Conservation (phyloP, 495 filamentous ascomycete species). For the Xylona heveae region DNA sequence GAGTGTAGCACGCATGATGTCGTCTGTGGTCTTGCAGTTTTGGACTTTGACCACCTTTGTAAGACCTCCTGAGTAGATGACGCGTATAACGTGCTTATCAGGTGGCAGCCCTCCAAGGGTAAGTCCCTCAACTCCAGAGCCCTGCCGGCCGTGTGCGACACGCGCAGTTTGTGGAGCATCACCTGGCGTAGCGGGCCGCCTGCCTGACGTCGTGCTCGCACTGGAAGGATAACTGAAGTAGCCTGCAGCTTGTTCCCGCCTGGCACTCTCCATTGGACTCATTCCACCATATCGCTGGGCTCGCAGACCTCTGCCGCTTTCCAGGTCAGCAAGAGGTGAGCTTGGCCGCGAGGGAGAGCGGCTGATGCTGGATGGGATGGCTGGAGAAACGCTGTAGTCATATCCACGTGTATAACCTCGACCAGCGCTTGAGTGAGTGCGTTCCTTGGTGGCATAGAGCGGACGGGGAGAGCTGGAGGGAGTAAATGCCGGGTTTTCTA, state of each 20-base stretch:
- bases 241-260: slow-evolving; percentile 26
- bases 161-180: slow-evolving; percentile 16
- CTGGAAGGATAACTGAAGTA: slow-evolving; percentile 32
- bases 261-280: slow-evolving; percentile 27
- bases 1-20: slow-evolving; percentile 68
- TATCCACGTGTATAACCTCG: no score
- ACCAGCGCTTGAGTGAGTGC: slow-evolving; percentile 19
- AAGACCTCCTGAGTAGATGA: slow-evolving; percentile 78
- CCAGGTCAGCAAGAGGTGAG: slow-evolving; percentile 42
- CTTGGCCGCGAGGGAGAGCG: slow-evolving; percentile 37
- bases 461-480: slow-evolving; percentile 47
- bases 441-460: slow-evolving; percentile 23
- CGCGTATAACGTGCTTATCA: slow-evolving; percentile 64
- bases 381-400: slow-evolving; percentile 7
- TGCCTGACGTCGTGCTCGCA: slow-evolving; percentile 22
- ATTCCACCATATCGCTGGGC: slow-evolving; percentile 24
- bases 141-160: slow-evolving; percentile 31
- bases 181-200: slow-evolving; percentile 23
- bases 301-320: slow-evolving; percentile 21
- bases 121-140: slow-evolving; percentile 57
- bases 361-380: slow-evolving; percentile 24
- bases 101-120: slow-evolving; percentile 61
- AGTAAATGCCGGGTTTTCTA: slow-evolving; percentile 36
- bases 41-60: slow-evolving; percentile 81
- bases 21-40: slow-evolving; percentile 73